Evolutionary conservation across 495 filamentous ascomycete genomes (phyloP), one percentile per base, ranked within the genome.

Genomic region (Aspergillus cavernicola): DNA sequence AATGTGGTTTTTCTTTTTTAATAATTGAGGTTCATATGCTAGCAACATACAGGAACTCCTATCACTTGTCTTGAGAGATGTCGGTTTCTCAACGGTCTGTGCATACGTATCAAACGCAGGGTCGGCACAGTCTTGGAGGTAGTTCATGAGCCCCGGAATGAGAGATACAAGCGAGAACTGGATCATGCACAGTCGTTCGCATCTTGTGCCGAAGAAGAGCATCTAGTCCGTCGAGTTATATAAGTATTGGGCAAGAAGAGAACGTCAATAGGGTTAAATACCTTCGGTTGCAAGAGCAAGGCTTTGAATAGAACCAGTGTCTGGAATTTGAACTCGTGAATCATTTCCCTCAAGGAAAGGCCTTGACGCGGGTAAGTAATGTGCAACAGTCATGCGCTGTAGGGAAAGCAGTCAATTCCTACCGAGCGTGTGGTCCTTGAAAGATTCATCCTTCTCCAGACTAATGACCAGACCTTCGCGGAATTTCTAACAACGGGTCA

Each of bases 151-250:
- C 22, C 90, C 90, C 23, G 93, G 93, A 66, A 98, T 92, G 57
- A 98, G 73, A 28, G 93, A 97, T 44, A 98, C 83, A 5, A 98
- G 78, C 3, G 92, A 92, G 68, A 97, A 98, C 64, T 98, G 93
- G 67, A 95, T 90, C 89, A 97, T 92, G 81, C 93, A 98, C 44
- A 98, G 70, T 29, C 88, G 80, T 66, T 98, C 93, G 66, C 93
- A 97, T 51, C 92, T 83, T 10, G 91, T 88, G 36, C 93, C 95
- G 61, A 97, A 98, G 74, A 98, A 97, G 31, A 98, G 84, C 91
- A 97, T 98, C 92, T 97, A 61, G 6, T 28, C 24, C 24, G 11
- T 43, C 35, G 6, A 26, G 24, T 11, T 11, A 6, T 4, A 18
- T 64, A 23, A 61, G 52, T 22, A 45, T 18, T 11, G 6, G 8